phyloP scores from a whole-genome alignment of 208 protist species.

The Balamuthia mandrillaris region DNA sequence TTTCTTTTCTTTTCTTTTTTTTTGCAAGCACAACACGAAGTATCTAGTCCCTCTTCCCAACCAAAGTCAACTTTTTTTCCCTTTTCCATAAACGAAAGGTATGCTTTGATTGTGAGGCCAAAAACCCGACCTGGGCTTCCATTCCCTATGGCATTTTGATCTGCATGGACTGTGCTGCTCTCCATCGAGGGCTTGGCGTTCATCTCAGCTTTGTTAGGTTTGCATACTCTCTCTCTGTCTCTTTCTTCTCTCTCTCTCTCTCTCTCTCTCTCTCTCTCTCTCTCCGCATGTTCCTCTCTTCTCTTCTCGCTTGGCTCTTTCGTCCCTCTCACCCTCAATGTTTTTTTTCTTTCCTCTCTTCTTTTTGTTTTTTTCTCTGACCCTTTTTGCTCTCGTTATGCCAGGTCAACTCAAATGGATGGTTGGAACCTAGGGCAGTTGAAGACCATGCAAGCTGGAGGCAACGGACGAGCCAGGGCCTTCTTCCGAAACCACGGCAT shows the following conservation, averaged over 20 bases:
- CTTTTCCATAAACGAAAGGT: not conserved
- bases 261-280: not conserved
- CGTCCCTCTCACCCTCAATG: too few species aligned
- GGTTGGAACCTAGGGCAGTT: constrained; percentile 3
- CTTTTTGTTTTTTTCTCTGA: too few species aligned
- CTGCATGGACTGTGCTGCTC: constrained; percentile 92
- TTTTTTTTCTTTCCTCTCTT: too few species aligned
- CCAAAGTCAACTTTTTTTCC: too few species aligned
- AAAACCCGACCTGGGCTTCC: constrained; percentile 92
- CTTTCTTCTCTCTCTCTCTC: too few species aligned
- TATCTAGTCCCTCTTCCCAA: too few species aligned
- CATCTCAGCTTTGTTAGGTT: constrained; percentile 94
- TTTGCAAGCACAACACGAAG: too few species aligned
- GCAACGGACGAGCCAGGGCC: constrained; percentile 2
- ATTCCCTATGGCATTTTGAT: constrained; percentile 93
- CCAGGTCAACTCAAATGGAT: not conserved
- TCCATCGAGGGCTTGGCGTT: constrained; percentile 89
- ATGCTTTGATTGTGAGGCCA: constrained; percentile 93
- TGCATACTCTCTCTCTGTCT: too few species aligned
- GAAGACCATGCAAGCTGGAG: constrained; percentile 1
- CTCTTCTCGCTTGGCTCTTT: not conserved
- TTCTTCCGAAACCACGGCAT: constrained; percentile 31
- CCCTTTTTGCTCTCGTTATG: too few species aligned
- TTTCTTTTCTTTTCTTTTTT: not conserved
- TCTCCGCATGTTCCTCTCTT: not conserved